A percentile compares a stretch with the other conserved stretches of the same genome.
phyloP scores from a whole-genome alignment of 139 green algal genomes.

The Closterium sp. region DNA sequence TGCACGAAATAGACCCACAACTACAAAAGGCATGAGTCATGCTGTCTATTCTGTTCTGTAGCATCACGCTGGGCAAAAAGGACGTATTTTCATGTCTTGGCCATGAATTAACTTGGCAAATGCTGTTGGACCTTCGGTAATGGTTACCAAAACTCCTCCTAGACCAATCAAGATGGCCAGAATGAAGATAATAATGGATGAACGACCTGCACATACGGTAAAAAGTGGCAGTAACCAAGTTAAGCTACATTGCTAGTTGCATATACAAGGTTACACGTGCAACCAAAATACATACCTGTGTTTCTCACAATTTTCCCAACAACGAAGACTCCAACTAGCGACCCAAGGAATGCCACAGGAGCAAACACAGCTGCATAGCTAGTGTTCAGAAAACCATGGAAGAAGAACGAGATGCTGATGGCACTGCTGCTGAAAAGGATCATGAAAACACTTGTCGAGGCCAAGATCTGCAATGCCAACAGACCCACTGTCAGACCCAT shows the following conservation, averaged over 20 bases:
- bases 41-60: too few species aligned
- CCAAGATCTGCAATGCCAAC: slow-evolving; percentile 12
- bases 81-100: neutral
- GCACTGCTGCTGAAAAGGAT: slow-evolving; percentile 41
- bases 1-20: too few species aligned
- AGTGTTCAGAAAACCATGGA: slow-evolving; percentile 15
- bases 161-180: slow-evolving; percentile 1
- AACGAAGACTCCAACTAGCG: slow-evolving; percentile 17
- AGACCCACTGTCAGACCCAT: neutral
- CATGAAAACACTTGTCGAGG: slow-evolving; percentile 33
- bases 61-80: neutral
- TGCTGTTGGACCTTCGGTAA: neutral
- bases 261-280: too few species aligned
- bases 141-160: neutral
- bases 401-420: slow-evolving; percentile 24
- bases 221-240: too few species aligned
- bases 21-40: too few species aligned
- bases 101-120: neutral
- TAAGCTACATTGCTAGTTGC: too few species aligned
- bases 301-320: slow-evolving; percentile 17
- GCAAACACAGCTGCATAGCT: slow-evolving; percentile 22
- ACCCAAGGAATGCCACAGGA: slow-evolving; percentile 14
- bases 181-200: slow-evolving; percentile 36
- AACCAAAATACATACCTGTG: neutral
- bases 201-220: neutral